Conservation (phyloP, 2,329 filamentous ascomycete species). For the Phialophora macrospora region DNA sequence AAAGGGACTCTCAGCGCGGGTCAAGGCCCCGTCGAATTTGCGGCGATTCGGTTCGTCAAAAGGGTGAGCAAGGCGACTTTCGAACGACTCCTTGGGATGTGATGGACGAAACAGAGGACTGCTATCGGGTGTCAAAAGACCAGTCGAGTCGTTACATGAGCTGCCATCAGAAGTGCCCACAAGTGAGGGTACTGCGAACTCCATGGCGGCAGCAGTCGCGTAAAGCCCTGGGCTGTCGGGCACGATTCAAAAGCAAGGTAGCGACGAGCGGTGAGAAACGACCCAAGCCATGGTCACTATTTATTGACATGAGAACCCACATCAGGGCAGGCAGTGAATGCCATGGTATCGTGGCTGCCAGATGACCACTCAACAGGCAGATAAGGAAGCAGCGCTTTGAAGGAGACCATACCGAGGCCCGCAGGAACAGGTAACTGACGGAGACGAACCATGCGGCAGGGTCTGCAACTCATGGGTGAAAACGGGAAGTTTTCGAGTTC, state of each 20-base stretch:
- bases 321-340: not conserved
- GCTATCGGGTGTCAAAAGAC: constrained; percentile 26
- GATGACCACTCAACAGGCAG: constrained; percentile 6
- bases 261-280: not conserved
- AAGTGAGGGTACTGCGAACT: constrained; percentile 28
- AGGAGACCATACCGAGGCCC: not conserved
- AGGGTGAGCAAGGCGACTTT: constrained; percentile 20
- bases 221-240: not conserved
- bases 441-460: not conserved
- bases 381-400: constrained; percentile 8
- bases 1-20: constrained; percentile 18
- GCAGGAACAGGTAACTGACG: not conserved
- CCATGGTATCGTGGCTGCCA: constrained; percentile 8
- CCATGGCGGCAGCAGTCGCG: constrained; percentile 12
- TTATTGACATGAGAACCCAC: constrained; percentile 3
- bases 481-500: constrained; percentile 5
- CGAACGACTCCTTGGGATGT: constrained; percentile 26
- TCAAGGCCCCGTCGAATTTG: constrained; percentile 4
- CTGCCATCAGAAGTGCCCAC: constrained; percentile 27
- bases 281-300: constrained; percentile 3
- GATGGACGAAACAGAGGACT: constrained; percentile 28
- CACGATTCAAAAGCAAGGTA: not conserved
- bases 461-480: not conserved
- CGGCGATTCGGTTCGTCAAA: constrained; percentile 22
- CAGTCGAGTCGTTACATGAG: constrained; percentile 28